Evolutionary conservation across 805 yeast genomes (phyloP).

Genomic region (Candida hungchunana): DNA sequence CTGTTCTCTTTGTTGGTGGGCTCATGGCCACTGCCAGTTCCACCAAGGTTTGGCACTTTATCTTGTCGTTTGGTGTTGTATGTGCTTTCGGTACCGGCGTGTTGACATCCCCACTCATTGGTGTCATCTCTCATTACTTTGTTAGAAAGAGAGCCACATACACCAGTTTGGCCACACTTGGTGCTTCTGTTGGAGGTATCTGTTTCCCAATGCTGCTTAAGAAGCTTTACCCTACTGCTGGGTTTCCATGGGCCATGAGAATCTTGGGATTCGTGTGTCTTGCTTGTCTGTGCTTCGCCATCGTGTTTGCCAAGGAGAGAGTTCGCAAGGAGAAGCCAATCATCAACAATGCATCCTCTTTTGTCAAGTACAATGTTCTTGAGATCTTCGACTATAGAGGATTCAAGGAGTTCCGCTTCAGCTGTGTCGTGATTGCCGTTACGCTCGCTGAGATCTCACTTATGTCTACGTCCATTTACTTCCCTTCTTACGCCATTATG

Average conservation of each 20-base stretch:
- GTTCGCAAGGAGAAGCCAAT: constrained; percentile 21
- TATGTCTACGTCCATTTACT: constrained; percentile 43
- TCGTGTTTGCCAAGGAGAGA: constrained; percentile 39
- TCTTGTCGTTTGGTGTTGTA: constrained; percentile 52
- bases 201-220: constrained; percentile 51
- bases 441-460: constrained; percentile 32
- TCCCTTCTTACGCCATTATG: constrained; percentile 50
- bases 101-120: constrained; percentile 55
- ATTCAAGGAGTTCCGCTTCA: constrained; percentile 27
- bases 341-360: constrained; percentile 3
- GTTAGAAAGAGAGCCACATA: constrained; percentile 54
- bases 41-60: constrained; percentile 52
- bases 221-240: constrained; percentile 44
- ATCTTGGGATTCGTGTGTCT: constrained; percentile 45
- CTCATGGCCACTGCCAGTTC: constrained; percentile 56
- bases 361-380: constrained; percentile 20
- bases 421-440: constrained; percentile 37
- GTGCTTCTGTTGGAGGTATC: constrained; percentile 57
- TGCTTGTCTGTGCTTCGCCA: constrained; percentile 33
- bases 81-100: constrained; percentile 58
- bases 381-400: constrained; percentile 36
- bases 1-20: constrained; percentile 45
- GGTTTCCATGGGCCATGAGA: constrained; percentile 59
- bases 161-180: constrained; percentile 44
- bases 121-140: constrained; percentile 68